Conservation (phyloP, 148 eudicot genomes). For the Nepenthes mirabilis region DNA sequence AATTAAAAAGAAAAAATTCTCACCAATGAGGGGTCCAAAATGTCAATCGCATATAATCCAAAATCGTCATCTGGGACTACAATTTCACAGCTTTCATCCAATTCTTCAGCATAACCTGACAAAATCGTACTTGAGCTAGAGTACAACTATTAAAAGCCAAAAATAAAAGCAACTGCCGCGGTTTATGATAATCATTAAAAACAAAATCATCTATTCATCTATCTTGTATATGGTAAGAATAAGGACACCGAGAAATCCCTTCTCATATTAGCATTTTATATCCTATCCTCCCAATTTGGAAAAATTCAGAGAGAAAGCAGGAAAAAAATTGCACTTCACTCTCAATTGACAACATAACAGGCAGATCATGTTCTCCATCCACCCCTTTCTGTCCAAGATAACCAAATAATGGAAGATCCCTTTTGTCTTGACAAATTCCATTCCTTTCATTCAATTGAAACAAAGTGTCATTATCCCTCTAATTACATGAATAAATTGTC, state of each 20-base stretch:
- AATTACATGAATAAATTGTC: too few relatives aligned
- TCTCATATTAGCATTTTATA: too few relatives aligned
- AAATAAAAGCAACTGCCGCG: neutral
- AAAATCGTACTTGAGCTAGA: neutral
- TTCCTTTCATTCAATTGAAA: too few relatives aligned
- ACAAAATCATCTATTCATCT: neutral
- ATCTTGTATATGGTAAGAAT: too few relatives aligned
- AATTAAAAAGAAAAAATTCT: slow-evolving; percentile 8
- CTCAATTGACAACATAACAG: neutral
- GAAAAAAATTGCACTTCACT: too few relatives aligned
- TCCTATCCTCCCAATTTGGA: too few relatives aligned
- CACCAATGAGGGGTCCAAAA: slow-evolving; percentile 83
- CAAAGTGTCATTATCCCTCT: too few relatives aligned
- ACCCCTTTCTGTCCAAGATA: neutral
- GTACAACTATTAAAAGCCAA: neutral
- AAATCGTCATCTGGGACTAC: slow-evolving; percentile 82
- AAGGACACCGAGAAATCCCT: too few relatives aligned
- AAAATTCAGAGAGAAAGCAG: too few relatives aligned
- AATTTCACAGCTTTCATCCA: slow-evolving; percentile 58
- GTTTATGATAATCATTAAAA: neutral
- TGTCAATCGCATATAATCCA: slow-evolving; percentile 92
- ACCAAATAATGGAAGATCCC: neutral
- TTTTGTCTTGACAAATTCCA: too few relatives aligned
- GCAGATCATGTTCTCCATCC: neutral
- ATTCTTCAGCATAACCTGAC: slow-evolving; percentile 71